These are phyloP conservation scores for Clonostachys chloroleuca DNA, from an alignment of 2,329 filamentous ascomycete genomes.

Conservation along the genomic window DNA sequence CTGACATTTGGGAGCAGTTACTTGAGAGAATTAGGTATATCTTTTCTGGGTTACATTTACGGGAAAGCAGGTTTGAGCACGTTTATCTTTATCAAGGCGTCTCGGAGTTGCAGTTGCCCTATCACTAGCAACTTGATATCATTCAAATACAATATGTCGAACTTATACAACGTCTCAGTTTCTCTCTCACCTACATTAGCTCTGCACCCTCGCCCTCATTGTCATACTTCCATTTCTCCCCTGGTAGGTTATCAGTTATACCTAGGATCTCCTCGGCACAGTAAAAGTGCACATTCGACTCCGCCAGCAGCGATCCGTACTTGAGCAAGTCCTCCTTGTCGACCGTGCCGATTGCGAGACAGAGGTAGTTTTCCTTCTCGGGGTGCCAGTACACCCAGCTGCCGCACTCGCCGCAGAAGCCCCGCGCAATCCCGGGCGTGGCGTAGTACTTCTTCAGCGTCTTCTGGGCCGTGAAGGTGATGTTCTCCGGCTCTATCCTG, in stretches of 20 bases:
- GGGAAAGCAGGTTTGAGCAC: constrained; percentile 1
- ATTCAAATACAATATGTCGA: background rate
- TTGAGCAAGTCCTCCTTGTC: constrained; percentile 35
- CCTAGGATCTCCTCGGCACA: constrained; percentile 40
- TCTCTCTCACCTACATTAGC: constrained; percentile 1
- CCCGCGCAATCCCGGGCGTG: constrained; percentile 30
- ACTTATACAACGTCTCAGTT: background rate
- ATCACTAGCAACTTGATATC: background rate
- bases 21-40: background rate
- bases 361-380: constrained; percentile 17
- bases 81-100: background rate
- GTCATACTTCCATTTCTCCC: constrained; percentile 13
- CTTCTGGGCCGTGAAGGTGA: constrained; percentile 10
- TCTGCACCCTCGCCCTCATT: constrained; percentile 11
- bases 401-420: constrained; percentile 44
- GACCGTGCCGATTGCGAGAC: constrained; percentile 35
- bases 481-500: constrained; percentile 11
- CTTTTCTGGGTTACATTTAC: background rate
- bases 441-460: constrained; percentile 33
- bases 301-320: constrained; percentile 32
- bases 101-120: background rate
- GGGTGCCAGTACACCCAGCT: constrained; percentile 41
- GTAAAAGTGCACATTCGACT: constrained; percentile 30
- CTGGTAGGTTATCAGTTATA: constrained; percentile 35
- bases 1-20: background rate